Evolutionary conservation across 148 eudicot species (phyloP), one percentile per base, ranked within the genome.

Genomic region (Agrostemma githago): DNA sequence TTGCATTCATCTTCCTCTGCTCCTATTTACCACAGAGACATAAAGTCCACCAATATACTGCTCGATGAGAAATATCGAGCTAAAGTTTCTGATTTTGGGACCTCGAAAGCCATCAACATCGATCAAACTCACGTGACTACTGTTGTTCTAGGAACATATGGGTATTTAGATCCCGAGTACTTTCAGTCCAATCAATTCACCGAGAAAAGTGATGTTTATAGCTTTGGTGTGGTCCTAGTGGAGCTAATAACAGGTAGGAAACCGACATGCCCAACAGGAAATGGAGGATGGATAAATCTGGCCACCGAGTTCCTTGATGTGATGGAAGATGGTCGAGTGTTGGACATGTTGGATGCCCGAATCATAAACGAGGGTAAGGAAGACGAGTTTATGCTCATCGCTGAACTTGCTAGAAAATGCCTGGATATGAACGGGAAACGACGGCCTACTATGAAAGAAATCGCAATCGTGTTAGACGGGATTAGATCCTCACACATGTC

Each of bases 101-200:
- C 62, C 8, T 26, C 34, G 34, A 26, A 26, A 26, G 34, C 34
- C 34, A 26, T 26, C 34, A 26, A 26, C 34, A 26, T 68, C 51
- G 71, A 68, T 6, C 71, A 68, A 43, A 68, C 71, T 46, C 72
- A 68, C 58, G 38, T 68, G 20, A 68, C 72, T 44, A 68, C 72
- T 7, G 17, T 48, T 44, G 72, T 68, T 68, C 72, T n/a, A 44
- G 72, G 72, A 20, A 68, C 72, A 46, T 68, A 68, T 46, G 72
- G 72, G 43, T 68, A 61, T 61, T 61, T 61, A 5, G 64, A 61
- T 21, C 64, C 64, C 37, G 64, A 61, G 37, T 61, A 61, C 38
- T 61, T 61, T 19, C 64, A 61, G 38, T 61, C 64, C 34, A 61
- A 61, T 61, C 64, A 26, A 26, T 26, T 26, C 34, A 26, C 65